Conservation (phyloP, 768 basidiomycete genomes). For the Collybia mongolica region DNA sequence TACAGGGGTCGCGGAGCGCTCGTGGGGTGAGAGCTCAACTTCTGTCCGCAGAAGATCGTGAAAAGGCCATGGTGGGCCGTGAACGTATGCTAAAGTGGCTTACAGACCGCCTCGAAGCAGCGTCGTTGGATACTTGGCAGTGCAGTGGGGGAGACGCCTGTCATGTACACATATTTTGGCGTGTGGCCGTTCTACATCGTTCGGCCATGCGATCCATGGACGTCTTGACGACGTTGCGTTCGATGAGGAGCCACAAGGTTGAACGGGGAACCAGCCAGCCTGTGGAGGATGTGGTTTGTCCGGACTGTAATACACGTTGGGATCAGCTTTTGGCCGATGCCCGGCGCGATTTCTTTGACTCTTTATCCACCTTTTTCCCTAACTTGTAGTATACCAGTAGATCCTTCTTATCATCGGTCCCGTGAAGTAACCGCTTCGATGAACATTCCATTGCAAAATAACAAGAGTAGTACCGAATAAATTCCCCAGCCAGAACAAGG, state of each 20-base stretch:
- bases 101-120: slow-evolving; percentile 16
- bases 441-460: background rate
- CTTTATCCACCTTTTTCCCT: slow-evolving; percentile 20
- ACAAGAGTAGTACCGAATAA: background rate
- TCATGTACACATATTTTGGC: slow-evolving; percentile 20
- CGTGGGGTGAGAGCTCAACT: slow-evolving; percentile 18
- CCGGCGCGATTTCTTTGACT: slow-evolving; percentile 21
- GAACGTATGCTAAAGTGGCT: slow-evolving; percentile 23
- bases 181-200: slow-evolving; percentile 20
- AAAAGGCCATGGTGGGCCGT: slow-evolving; percentile 18
- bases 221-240: slow-evolving; percentile 17
- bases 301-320: slow-evolving; percentile 22
- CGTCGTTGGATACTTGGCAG: slow-evolving; percentile 19
- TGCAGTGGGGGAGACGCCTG: slow-evolving; percentile 16
- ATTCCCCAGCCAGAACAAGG: too few relatives aligned
- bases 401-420: too few relatives aligned
- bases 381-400: slow-evolving; percentile 12
- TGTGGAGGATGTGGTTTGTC: slow-evolving; percentile 21
- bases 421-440: background rate
- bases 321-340: slow-evolving; percentile 19
- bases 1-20: slow-evolving; percentile 14
- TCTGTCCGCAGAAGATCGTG: slow-evolving; percentile 16
- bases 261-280: slow-evolving; percentile 19
- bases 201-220: slow-evolving; percentile 20
- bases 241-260: slow-evolving; percentile 20